phyloP scores from a whole-genome alignment of 805 yeast genomes.

The Candida hispaniensis region DNA sequence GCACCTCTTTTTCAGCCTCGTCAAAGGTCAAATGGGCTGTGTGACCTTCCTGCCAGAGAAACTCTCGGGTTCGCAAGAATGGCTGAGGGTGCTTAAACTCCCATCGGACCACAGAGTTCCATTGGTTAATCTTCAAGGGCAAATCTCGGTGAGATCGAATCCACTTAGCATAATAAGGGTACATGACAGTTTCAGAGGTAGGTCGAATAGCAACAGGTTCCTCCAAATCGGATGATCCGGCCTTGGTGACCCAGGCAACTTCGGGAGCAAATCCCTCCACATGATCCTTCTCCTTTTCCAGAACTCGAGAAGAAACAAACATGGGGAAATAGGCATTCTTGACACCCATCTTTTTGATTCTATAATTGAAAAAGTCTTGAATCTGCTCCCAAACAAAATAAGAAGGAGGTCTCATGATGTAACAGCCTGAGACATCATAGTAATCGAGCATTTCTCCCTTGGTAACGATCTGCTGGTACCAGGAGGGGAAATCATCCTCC shows the following conservation, averaged over 20 bases:
- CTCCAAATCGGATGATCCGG: slow-evolving; percentile 87
- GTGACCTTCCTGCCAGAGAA: slow-evolving; percentile 99
- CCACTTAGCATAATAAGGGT: slow-evolving; percentile 99
- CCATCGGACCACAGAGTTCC: slow-evolving; percentile 99
- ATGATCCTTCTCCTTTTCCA: slow-evolving; percentile 97
- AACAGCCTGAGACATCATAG: slow-evolving; percentile 98
- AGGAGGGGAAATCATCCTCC: slow-evolving; percentile 80
- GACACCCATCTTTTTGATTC: slow-evolving; percentile 82
- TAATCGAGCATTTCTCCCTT: slow-evolving; percentile 98
- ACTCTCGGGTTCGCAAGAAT: slow-evolving; percentile 95
- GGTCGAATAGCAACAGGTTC: slow-evolving; percentile 99
- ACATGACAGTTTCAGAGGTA: slow-evolving; percentile 98
- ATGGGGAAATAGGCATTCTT: slow-evolving; percentile 95
- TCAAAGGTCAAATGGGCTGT: slow-evolving; percentile 85
- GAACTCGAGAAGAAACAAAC: slow-evolving; percentile 87
- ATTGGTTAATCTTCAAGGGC: slow-evolving; percentile 92
- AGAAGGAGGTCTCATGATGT: slow-evolving; percentile 92
- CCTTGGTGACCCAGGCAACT: slow-evolving; percentile 98
- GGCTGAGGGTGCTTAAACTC: slow-evolving; percentile 99
- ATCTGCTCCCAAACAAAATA: slow-evolving; percentile 91
- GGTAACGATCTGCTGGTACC: slow-evolving; percentile 95
- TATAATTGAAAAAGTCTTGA: slow-evolving; percentile 72
- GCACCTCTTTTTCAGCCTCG: slow-evolving; percentile 75
- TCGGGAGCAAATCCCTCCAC: slow-evolving; percentile 99
- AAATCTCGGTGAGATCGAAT: slow-evolving; percentile 95